phyloP scores from a whole-genome alignment of 306 rosid genomes.

The Biancaea sappan region DNA sequence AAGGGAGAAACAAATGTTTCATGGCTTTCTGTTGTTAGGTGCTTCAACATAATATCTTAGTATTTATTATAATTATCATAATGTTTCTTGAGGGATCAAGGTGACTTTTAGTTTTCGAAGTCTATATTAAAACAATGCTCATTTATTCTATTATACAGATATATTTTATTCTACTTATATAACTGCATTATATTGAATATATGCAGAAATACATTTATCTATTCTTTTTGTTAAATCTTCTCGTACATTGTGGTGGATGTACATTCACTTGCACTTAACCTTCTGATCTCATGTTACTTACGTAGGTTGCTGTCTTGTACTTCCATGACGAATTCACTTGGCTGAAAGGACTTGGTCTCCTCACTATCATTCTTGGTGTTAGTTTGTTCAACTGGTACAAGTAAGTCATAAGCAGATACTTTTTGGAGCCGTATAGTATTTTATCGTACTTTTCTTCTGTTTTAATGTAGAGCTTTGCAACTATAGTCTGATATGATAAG shows the following conservation, averaged over 20 bases:
- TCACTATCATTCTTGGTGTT: slow-evolving; percentile 84
- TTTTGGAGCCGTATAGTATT: slow-evolving; percentile 6
- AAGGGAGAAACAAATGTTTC: slow-evolving; percentile 1
- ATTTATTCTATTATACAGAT: neutral
- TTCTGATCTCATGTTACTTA: slow-evolving; percentile 27
- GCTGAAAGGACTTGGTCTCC: slow-evolving; percentile 87
- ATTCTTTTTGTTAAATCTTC: slow-evolving; percentile 5
- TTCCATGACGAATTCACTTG: slow-evolving; percentile 85
- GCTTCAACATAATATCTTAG: neutral
- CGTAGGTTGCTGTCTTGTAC: slow-evolving; percentile 92
- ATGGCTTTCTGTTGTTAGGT: neutral
- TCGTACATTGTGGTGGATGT: neutral
- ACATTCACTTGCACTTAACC: slow-evolving; percentile 30
- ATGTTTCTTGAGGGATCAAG: neutral
- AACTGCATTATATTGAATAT: slow-evolving; percentile 10
- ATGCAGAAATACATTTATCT: neutral
- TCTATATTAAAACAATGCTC: neutral
- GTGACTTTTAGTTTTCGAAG: neutral
- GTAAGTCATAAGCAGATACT: slow-evolving; percentile 55
- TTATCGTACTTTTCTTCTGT: neutral
- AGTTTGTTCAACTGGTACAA: slow-evolving; percentile 95
- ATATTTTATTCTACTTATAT: neutral
- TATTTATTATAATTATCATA: neutral
- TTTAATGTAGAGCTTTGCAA: slow-evolving; percentile 20
- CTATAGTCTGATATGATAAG: neutral